A percentile compares a stretch with the other conserved stretches of the same genome.
Conservation (phyloP, 768 basidiomycete genomes). For the Lanmaoa pseudosensibilis region DNA sequence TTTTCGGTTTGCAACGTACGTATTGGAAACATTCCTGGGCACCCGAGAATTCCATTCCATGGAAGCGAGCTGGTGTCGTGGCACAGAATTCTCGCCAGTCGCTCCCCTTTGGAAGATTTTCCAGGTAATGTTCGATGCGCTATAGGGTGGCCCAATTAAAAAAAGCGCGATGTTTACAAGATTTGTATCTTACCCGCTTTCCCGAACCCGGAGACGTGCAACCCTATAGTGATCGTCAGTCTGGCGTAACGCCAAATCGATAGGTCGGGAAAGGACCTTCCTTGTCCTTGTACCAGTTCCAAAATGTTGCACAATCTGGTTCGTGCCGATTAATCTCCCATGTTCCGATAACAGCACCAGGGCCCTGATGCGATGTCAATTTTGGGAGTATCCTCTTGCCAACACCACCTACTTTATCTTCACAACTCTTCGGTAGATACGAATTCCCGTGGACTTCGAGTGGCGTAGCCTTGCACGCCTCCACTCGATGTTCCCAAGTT, state of each 20-base stretch:
- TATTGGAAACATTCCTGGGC: slow-evolving; percentile 24
- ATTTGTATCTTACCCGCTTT: slow-evolving; percentile 18
- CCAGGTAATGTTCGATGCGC: slow-evolving; percentile 32
- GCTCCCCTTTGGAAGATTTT: slow-evolving; percentile 27
- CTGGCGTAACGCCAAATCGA: not conserved
- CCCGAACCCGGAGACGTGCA: slow-evolving; percentile 25
- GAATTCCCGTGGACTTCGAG: slow-evolving; percentile 24
- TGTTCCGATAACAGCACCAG: slow-evolving; percentile 21
- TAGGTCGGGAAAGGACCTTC: slow-evolving; percentile 6
- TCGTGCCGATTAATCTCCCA: slow-evolving; percentile 31
- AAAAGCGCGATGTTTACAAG: not conserved
- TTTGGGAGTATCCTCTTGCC: not conserved
- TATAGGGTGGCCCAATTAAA: not conserved
- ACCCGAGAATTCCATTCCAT: slow-evolving; percentile 24
- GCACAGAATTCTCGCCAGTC: slow-evolving; percentile 36
- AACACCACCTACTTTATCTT: slow-evolving; percentile 16
- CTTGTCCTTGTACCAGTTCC: slow-evolving; percentile 32
- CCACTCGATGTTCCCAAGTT: slow-evolving; percentile 21
- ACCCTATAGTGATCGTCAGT: slow-evolving; percentile 11
- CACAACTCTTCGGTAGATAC: slow-evolving; percentile 20
- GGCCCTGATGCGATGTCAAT: slow-evolving; percentile 13
- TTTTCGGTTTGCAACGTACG: slow-evolving; percentile 12
- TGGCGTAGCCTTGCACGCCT: slow-evolving; percentile 27
- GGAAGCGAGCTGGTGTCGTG: slow-evolving; percentile 31
- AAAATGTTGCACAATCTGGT: slow-evolving; percentile 29